These are phyloP conservation scores for Brettanomyces naardenensis DNA, from an alignment of 805 yeast genomes.

Conservation along the genomic window DNA sequence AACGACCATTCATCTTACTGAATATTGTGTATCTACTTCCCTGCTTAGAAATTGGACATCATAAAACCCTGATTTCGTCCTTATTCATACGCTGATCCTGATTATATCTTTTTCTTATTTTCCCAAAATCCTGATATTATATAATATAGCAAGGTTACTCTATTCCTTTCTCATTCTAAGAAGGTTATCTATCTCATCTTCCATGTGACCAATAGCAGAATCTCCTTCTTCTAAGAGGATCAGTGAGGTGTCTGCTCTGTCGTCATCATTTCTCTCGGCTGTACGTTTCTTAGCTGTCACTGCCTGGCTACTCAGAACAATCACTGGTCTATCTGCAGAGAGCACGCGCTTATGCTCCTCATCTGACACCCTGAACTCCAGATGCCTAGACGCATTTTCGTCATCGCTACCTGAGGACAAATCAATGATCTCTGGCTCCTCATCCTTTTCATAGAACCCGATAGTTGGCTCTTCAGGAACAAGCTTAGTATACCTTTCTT, in stretches of 20 bases:
- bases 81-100: no score
- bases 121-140: no score
- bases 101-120: no score
- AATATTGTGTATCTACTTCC: no score
- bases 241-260: not conserved
- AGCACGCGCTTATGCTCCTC: not conserved
- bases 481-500: not conserved
- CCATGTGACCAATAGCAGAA: not conserved
- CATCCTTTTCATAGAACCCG: not conserved
- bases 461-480: not conserved
- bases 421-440: not conserved
- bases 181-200: not conserved
- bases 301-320: not conserved
- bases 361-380: no score
- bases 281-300: no score
- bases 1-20: no score
- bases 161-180: no score
- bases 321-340: not conserved
- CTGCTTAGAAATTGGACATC: no score
- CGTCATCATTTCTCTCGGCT: not conserved
- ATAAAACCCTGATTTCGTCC: no score
- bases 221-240: not conserved
- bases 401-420: constrained; percentile 1
- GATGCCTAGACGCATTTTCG: no score
- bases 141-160: no score